Conservation (phyloP, 208 protist species). For the Acanthamoeba rhysodes region DNA sequence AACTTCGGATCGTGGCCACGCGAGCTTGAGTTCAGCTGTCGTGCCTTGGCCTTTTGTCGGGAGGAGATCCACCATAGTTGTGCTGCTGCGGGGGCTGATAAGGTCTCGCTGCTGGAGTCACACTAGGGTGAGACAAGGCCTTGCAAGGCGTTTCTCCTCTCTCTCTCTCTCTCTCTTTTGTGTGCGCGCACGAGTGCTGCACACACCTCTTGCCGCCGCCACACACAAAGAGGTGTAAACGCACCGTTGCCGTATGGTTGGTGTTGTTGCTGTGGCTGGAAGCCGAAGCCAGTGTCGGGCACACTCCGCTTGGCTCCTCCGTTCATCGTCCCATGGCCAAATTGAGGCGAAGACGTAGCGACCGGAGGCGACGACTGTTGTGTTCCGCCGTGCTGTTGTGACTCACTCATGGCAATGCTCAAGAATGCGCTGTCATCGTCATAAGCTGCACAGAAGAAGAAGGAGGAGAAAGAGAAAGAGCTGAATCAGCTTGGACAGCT, state of each 20-base stretch:
- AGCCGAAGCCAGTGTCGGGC: constrained; percentile 20
- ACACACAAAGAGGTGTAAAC: background rate
- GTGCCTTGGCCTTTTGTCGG: constrained; percentile 4
- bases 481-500: background rate
- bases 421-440: background rate
- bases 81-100: background rate
- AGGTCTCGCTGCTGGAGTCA: background rate
- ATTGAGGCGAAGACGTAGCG: background rate
- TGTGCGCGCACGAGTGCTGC: too few species aligned
- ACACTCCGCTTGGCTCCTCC: constrained; percentile 3
- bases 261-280: background rate
- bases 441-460: background rate
- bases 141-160: background rate
- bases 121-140: background rate
- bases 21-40: background rate
- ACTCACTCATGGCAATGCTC: constrained; percentile 1
- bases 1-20: background rate
- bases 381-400: background rate
- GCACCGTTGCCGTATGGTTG: background rate
- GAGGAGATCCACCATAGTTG: background rate
- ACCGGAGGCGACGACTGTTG: background rate
- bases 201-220: too few species aligned
- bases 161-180: too few species aligned
- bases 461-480: too few species aligned
- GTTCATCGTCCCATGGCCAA: background rate